Base-by-base conservation (phyloP, 1,284 basidiomycete genomes). In the Macrocystidia cucumis region DNA sequence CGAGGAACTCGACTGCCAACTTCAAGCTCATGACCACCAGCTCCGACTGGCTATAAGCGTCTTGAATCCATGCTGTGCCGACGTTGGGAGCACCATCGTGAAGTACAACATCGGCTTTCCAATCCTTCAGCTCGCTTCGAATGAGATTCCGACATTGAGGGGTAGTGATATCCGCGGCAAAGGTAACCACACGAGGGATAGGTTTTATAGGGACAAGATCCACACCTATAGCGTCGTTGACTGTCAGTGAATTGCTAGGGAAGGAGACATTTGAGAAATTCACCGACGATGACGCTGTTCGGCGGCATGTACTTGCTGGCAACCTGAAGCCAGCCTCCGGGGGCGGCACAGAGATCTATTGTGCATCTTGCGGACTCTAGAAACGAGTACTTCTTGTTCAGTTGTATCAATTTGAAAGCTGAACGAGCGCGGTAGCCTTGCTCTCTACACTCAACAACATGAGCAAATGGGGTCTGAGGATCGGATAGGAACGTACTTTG, bases 31-130 rank as follows among this genome's bases (percentile, higher is more conserved):
- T 93, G 40, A 99, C 74, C 38, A 97, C 95, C 41, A 99, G 83
- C 60, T 99, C 96, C 32, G 91, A 91, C 57, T 99, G 96, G 42
- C 82, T 83, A 67, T 95, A 99, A 1, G 96, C 96, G 63, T 99
- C 96, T 60, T 99, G 96, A 41, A 98, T 79, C 96, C 96, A 99
- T 9, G 96, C 96, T 17, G 92, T 90, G 72, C 96, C 96, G 59
- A 99, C 96, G 59, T 99, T 99, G 27, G 96, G 96, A 27, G 96
- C 96, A 71, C 96, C 96, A 62, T 99, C 96, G 61, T 99, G 96
- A 37, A 99, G 75, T n/a, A 99, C 93, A 37, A 98, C 78, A 57
- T 99, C 96, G n/a, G 96, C 96, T 62, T 93, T 96, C 95, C 96
- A 98, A 59, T 98, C 93, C 60, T 98, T 98, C 44, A 98, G 67